Base-by-base conservation (phyloP, 2,329 filamentous ascomycete genomes). In the Thelonectria rubi region DNA sequence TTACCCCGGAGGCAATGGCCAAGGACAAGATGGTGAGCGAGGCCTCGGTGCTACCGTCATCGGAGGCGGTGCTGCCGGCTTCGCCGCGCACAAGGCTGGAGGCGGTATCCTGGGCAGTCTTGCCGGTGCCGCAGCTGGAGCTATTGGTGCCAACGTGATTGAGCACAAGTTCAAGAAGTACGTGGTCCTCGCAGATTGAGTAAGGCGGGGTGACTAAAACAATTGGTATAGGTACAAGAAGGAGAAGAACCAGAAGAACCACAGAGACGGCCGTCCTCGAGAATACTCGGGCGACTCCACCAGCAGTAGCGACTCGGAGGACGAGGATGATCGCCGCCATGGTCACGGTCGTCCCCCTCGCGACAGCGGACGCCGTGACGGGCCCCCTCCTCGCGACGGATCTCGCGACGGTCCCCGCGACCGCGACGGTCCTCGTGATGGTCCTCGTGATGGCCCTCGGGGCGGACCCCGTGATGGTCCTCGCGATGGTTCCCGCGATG, bases 11-110 rank as follows among this genome's bases (percentile, higher is more conserved):
- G 55, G 18, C 26, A 32, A 47, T 12, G 50, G 62, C 0, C 61
- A 62, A 7, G 68, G 67, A 7, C 64, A 58, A 3, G 68, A 74
- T 18, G 70, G 73, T 3, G 83, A 85, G 30, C 80, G 83, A 47
- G 84, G 84, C n/a, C 74, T 86, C 3, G 82, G 82, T 4, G 80
- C 83, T 3, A 80, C 82, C 8, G 65, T 85, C 15, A 61, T 82
- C 2, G 83, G 82, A 34, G 79, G 81, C 14, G 81, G 78, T 43
- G 82, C 78, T 2, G 83, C 82, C 20, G 83, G 80, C 7, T 84
- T 79, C 66, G 74, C 82, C 0, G 82, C 81, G 0, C 80, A 85
- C 72, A 79, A 83, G 62, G 74, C 82, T 18, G 83, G 83, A 9
- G 82, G 82, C 43, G 82, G 83, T 17, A 64, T 79, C 26, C 65